Percentiles rank a stretch among this genome's conserved stretches.
These are phyloP conservation scores for Aureobasidium pullulans DNA, from an alignment of 2,329 filamentous ascomycete genomes.

Conservation along the genomic window DNA sequence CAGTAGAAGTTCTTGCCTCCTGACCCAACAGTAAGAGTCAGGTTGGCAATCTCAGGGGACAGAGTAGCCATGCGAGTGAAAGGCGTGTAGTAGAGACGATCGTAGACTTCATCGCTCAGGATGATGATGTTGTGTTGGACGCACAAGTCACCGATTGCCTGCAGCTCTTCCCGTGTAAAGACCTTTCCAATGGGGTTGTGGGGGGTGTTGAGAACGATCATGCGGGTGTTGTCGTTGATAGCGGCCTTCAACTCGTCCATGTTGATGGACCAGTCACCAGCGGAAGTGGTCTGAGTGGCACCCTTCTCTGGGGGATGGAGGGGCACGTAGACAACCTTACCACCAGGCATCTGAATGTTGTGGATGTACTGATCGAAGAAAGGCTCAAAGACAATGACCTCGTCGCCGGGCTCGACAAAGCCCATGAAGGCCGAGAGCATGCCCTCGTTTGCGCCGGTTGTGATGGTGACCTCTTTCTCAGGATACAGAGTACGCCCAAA, in stretches of 20 bases:
- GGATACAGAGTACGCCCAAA: slow-evolving; percentile 78
- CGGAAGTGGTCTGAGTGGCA: slow-evolving; percentile 69
- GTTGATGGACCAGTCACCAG: slow-evolving; percentile 81
- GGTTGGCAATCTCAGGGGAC: slow-evolving; percentile 77
- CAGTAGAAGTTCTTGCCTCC: slow-evolving; percentile 98
- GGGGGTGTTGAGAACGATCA: slow-evolving; percentile 85
- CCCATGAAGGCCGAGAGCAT: slow-evolving; percentile 98
- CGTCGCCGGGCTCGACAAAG: slow-evolving; percentile 88
- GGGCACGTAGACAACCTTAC: slow-evolving; percentile 92
- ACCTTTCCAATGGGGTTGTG: slow-evolving; percentile 98
- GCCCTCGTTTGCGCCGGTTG: slow-evolving; percentile 83
- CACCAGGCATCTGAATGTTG: slow-evolving; percentile 98
- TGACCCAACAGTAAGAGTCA: slow-evolving; percentile 89
- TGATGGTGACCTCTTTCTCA: slow-evolving; percentile 89
- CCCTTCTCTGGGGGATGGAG: slow-evolving; percentile 81
- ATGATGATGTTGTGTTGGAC: slow-evolving; percentile 93
- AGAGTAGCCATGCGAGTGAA: slow-evolving; percentile 90
- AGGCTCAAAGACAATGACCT: slow-evolving; percentile 96
- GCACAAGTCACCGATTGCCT: slow-evolving; percentile 78
- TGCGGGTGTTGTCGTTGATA: slow-evolving; percentile 82
- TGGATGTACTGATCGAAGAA: slow-evolving; percentile 99
- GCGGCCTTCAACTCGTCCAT: slow-evolving; percentile 73
- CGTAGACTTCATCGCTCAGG: slow-evolving; percentile 61
- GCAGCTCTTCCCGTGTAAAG: slow-evolving; percentile 74
- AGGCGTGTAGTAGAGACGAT: slow-evolving; percentile 87